Percentiles rank a stretch among this genome's conserved stretches.
phyloP scores from a whole-genome alignment of 2,329 filamentous ascomycete genomes.

The Rutstroemia sp. region DNA sequence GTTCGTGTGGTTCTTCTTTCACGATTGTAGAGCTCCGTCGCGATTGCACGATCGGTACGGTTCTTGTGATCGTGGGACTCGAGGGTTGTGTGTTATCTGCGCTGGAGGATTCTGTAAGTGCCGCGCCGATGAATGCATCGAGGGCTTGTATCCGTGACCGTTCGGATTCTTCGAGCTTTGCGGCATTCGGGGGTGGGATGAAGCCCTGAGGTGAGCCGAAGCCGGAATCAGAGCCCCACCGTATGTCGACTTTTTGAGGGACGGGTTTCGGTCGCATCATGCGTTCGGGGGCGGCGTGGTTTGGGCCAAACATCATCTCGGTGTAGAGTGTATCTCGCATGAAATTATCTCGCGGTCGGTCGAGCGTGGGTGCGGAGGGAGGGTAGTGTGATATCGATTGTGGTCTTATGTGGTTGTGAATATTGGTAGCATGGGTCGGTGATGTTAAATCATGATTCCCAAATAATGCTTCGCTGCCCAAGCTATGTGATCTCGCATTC shows the following conservation, averaged over 20 bases:
- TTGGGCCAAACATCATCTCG: constrained; percentile 24
- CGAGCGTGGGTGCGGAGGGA: constrained; percentile 8
- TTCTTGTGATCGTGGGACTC: constrained; percentile 10
- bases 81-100: constrained; percentile 48
- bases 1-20: constrained; percentile 32
- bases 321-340: constrained; percentile 20
- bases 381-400: constrained; percentile 22
- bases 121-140: constrained; percentile 40
- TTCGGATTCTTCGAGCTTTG: constrained; percentile 50
- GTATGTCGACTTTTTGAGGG: constrained; percentile 36
- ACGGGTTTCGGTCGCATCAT: constrained; percentile 13
- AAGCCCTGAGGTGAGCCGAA: constrained; percentile 55
- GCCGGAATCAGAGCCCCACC: constrained; percentile 62
- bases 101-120: constrained; percentile 37
- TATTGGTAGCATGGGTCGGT: constrained; percentile 12
- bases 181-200: constrained; percentile 46
- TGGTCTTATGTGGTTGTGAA: constrained; percentile 13
- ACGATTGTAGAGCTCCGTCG: neutral
- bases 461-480: constrained; percentile 22
- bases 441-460: constrained; percentile 11
- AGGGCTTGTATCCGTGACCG: constrained; percentile 49
- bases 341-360: constrained; percentile 14
- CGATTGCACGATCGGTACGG: neutral
- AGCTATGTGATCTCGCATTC: constrained; percentile 24
- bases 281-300: neutral